Conservation (phyloP, 2,329 filamentous ascomycete species). For the Pyrenophora seminiperda region DNA sequence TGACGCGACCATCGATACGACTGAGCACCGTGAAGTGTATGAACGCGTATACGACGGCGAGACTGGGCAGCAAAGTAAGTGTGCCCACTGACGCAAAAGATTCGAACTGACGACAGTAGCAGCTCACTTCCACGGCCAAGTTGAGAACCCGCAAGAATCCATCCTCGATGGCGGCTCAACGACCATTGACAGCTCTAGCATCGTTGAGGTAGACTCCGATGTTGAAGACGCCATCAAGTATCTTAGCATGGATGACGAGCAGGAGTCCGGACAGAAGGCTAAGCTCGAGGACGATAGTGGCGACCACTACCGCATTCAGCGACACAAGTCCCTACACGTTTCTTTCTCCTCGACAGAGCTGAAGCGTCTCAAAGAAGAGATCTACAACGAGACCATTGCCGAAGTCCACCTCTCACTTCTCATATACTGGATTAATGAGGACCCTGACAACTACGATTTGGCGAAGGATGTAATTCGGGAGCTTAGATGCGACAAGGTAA, state of each 20-base stretch:
- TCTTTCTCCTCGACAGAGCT: constrained; percentile 18
- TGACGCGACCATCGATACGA: background rate
- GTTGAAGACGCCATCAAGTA: background rate
- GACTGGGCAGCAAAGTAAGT: background rate
- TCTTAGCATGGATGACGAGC: background rate
- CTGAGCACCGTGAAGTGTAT: background rate
- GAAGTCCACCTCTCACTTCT: constrained; percentile 34
- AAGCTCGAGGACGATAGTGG: background rate
- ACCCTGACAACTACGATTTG: constrained; percentile 25
- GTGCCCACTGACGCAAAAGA: background rate
- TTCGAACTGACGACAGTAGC: background rate
- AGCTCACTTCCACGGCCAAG: background rate
- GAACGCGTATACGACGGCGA: background rate
- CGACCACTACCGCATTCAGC: background rate
- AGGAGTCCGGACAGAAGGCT: background rate
- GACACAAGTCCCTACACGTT: constrained; percentile 14
- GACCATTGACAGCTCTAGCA: background rate
- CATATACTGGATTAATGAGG: constrained; percentile 31
- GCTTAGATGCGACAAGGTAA: constrained; percentile 34
- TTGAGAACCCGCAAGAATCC: too few species aligned
- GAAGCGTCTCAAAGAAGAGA: constrained; percentile 18
- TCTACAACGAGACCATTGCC: constrained; percentile 33
- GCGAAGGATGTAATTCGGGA: constrained; percentile 37
- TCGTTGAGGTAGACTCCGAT: background rate
- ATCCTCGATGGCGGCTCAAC: too few species aligned